A percentile compares a stretch with the other conserved stretches of the same genome.
Conservation (phyloP, 2,329 filamentous ascomycete genomes). For the Fusarium metavorans region DNA sequence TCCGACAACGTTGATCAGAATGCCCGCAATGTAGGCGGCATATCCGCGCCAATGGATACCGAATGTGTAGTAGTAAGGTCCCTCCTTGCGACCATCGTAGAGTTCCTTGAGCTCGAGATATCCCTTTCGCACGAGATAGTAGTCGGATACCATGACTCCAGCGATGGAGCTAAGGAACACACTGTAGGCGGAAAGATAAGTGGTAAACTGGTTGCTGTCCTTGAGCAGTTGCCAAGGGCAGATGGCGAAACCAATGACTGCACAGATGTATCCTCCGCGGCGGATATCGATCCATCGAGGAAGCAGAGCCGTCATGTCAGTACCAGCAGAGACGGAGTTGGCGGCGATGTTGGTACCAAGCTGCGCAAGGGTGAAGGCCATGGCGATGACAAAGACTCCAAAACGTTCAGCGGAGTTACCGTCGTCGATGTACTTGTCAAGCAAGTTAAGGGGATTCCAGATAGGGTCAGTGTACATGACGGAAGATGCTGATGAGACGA, state of each 20-base stretch:
- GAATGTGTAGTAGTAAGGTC: constrained; percentile 79
- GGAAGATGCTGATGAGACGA: constrained; percentile 78
- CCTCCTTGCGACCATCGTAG: constrained; percentile 76
- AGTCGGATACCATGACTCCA: constrained; percentile 90
- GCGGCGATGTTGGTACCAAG: constrained; percentile 89
- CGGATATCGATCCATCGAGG: constrained; percentile 87
- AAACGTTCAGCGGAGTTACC: constrained; percentile 77
- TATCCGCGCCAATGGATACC: constrained; percentile 90
- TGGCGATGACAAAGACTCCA: constrained; percentile 79
- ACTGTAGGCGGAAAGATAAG: constrained; percentile 90
- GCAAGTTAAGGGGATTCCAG: constrained; percentile 79
- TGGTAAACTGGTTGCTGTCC: constrained; percentile 85
- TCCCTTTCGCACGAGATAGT: constrained; percentile 86
- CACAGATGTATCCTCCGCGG: constrained; percentile 88
- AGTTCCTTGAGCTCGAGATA: constrained; percentile 83
- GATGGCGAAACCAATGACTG: constrained; percentile 82
- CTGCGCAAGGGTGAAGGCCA: constrained; percentile 81
- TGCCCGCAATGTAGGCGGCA: constrained; percentile 83
- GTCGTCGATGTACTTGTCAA: constrained; percentile 76
- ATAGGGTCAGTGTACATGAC: constrained; percentile 76
- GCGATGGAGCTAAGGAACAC: constrained; percentile 95
- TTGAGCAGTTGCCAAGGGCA: constrained; percentile 87
- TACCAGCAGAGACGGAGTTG: constrained; percentile 86
- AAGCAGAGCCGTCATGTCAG: constrained; percentile 83
- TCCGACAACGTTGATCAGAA: constrained; percentile 90